Evolutionary conservation across 192 early-diverging fungal genomes (phyloP).

Genomic region (Entophlyctis luteolus): DNA sequence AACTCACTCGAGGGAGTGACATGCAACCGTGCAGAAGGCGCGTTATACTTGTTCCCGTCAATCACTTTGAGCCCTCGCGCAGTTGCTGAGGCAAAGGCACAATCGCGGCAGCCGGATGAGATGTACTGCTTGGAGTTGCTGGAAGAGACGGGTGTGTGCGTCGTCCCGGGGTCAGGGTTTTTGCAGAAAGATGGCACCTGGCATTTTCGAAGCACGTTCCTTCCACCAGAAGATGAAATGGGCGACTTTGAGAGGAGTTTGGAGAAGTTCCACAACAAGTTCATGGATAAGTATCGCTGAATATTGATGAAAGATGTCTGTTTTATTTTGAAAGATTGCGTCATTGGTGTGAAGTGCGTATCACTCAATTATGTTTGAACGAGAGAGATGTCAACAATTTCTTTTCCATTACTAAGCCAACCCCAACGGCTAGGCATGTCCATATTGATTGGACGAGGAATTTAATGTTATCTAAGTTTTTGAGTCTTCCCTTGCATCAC

Average conservation of each 20-base stretch:
- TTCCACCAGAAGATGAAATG: conserved; percentile 90
- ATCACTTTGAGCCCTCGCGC: conserved; percentile 73
- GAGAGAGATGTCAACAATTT: neutral
- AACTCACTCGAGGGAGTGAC: conserved; percentile 72
- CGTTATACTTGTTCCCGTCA: conserved; percentile 95
- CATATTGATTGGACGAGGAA: too few species aligned
- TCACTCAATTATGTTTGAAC: neutral
- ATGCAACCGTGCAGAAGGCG: conserved; percentile 84
- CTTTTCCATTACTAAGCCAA: too few species aligned
- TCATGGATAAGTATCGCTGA: conserved; percentile 69
- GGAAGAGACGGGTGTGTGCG: conserved; percentile 91
- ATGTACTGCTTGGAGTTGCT: conserved; percentile 90
- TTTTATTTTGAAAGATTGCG: neutral
- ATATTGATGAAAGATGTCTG: neutral
- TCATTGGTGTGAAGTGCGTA: neutral
- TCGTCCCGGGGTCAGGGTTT: conserved; percentile 92
- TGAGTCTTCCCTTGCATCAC: too few species aligned
- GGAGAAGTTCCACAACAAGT: conserved; percentile 72
- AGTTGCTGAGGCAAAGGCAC: conserved; percentile 68
- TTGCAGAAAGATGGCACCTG: conserved; percentile 82
- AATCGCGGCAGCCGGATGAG: conserved; percentile 75
- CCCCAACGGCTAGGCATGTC: too few species aligned
- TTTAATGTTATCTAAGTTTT: too few species aligned
- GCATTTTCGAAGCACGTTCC: conserved; percentile 95
- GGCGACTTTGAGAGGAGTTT: conserved; percentile 79